Conservation (phyloP, 805 yeast genomes). For the Metschnikowia santaceciliae region DNA sequence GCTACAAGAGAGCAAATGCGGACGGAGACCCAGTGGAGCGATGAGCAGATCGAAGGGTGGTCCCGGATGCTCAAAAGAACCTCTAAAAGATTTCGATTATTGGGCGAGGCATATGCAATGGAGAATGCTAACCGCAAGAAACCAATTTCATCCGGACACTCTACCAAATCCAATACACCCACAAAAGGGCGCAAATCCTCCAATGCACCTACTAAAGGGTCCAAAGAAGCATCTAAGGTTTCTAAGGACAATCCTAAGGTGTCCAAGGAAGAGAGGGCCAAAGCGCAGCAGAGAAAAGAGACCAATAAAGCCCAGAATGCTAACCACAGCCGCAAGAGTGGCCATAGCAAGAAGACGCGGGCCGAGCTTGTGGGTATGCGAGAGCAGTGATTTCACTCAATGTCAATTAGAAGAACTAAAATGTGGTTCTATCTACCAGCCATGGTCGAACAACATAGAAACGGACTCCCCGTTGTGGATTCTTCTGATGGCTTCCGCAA, state of each 20-base stretch:
- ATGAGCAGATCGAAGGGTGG: conserved; percentile 95
- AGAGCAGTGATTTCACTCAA: neutral
- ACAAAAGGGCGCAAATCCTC: conserved; percentile 2
- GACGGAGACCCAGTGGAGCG: conserved; percentile 62
- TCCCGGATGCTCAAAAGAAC: conserved; percentile 65
- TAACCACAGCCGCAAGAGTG: conserved; percentile 63
- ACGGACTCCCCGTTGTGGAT: conserved; percentile 97
- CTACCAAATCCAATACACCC: no score
- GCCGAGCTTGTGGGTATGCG: conserved; percentile 24
- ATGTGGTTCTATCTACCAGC: conserved; percentile 35
- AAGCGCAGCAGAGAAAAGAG: conserved; percentile 34
- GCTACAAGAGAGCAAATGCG: conserved; percentile 50
- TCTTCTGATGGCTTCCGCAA: conserved; percentile 93
- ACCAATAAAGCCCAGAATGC: conserved; percentile 54
- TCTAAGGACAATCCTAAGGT: neutral
- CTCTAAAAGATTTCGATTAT: conserved; percentile 54
- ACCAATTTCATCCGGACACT: neutral
- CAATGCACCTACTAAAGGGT: conserved; percentile 11
- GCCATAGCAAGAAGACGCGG: conserved; percentile 53
- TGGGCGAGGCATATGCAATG: conserved; percentile 54
- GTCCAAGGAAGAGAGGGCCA: conserved; percentile 1
- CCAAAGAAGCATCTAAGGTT: neutral
- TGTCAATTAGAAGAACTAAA: neutral
- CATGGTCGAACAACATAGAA: conserved; percentile 88
- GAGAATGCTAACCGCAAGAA: conserved; percentile 10